Evolutionary conservation across 306 rosid species (phyloP), one percentile per base, ranked within the genome.

Genomic region (Vicia villosa): DNA sequence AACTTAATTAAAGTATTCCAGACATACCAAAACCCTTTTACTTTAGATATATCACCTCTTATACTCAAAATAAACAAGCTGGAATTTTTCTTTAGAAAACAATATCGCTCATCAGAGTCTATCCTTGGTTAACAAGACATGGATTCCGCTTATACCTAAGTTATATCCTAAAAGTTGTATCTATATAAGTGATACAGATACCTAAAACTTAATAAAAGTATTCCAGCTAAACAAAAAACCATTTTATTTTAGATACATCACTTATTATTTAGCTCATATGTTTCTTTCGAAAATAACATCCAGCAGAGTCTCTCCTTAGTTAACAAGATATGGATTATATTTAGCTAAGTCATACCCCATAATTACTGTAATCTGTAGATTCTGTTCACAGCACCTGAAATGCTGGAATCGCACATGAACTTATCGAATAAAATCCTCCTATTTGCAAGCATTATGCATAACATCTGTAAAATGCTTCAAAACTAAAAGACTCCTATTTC

Each of bases 101-200:
- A 43, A 19, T 40, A 38, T 40, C 21, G 37, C 45, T 36, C 30
- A 11, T n/a, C 30, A 77, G 43, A 63, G 6, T 38, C 24, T 65
- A 70, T 69, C 45, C 67, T 77, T 70, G 51, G 52, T 70, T 63
- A 70, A 43, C 43, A 70, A 63, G 67, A 42, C 54, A 63, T 15
- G 28, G 21, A 34, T 34, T 63, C 54, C 3, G 21, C 68, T 43
- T 21, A 34, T 34, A 38, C 36, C 36, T 55, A 55, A 55, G 37
- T 50, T 19, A 52, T 52, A 52, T 20, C n/a, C 59, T 52, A 52
- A 20, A 21, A 52, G 15, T 26, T 24, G 10, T 14, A 26, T 55
- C 38, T 12, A 54, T 28, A 24, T 28, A 24, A 55, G 37, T 6
- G 19, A 55, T 26, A 28, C 62, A 13, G 37, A 26, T 55, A 17